A percentile compares a stretch with the other conserved stretches of the same genome.
phyloP scores from a whole-genome alignment of 768 basidiomycete species.

The Nidula microcarpa region DNA sequence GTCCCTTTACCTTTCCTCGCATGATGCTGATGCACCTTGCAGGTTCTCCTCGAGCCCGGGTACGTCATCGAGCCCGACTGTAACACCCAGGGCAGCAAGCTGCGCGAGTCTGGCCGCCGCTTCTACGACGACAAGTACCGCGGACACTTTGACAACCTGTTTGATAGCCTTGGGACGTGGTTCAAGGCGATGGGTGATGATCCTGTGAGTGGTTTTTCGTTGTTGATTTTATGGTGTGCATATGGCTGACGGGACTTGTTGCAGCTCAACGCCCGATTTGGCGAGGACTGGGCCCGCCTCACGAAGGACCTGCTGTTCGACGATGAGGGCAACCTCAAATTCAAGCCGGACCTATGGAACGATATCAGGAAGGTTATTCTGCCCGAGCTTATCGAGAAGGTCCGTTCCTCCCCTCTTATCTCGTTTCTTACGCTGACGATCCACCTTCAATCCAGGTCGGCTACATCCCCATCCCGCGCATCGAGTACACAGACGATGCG shows the following conservation, averaged over 20 bases:
- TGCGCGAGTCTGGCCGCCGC: slow-evolving; percentile 67
- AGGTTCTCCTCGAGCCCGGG: slow-evolving; percentile 77
- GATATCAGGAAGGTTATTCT: slow-evolving; percentile 84
- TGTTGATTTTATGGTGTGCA: neutral
- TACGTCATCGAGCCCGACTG: slow-evolving; percentile 82
- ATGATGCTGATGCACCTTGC: neutral
- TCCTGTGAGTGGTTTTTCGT: slow-evolving; percentile 36
- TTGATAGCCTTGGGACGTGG: slow-evolving; percentile 70
- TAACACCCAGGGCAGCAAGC: slow-evolving; percentile 54
- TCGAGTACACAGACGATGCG: slow-evolving; percentile 3
- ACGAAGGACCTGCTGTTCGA: slow-evolving; percentile 84
- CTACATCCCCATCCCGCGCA: slow-evolving; percentile 29
- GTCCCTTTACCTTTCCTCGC: neutral
- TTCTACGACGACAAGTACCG: slow-evolving; percentile 74
- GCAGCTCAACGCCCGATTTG: slow-evolving; percentile 67
- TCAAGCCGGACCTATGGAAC: slow-evolving; percentile 87
- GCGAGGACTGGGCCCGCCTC: slow-evolving; percentile 77
- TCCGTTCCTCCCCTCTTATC: slow-evolving; percentile 23
- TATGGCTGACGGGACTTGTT: neutral
- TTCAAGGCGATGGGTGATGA: slow-evolving; percentile 85
- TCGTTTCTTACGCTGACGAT: neutral
- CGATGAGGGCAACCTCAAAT: slow-evolving; percentile 76
- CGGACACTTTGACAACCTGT: slow-evolving; percentile 76
- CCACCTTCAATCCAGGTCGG: slow-evolving; percentile 42
- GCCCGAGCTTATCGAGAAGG: slow-evolving; percentile 73